Conservation (phyloP, 2,329 filamentous ascomycete genomes). For the Colletotrichum sp. region DNA sequence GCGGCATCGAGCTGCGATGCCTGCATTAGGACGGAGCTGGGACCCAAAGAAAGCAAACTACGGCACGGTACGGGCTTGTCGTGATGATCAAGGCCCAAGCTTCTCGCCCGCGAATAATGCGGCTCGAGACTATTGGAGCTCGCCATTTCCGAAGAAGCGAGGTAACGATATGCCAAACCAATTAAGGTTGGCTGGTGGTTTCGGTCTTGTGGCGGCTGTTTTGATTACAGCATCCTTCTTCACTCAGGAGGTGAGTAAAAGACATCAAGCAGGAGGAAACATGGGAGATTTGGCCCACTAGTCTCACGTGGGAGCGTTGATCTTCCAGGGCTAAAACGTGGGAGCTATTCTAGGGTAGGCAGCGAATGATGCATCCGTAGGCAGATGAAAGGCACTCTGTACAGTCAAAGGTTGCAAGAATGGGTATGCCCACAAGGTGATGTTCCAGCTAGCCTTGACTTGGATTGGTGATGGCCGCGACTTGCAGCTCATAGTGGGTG, state of each 20-base stretch:
- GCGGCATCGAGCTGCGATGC: not conserved
- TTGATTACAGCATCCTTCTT: not conserved
- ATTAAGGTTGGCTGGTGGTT: not conserved
- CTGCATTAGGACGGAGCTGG: not conserved
- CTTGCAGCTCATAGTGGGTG: not conserved
- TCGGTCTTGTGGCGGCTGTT: not conserved
- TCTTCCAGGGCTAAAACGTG: slow-evolving; percentile 2
- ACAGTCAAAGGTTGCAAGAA: not conserved
- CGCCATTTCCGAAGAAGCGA: not conserved
- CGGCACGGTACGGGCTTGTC: not conserved
- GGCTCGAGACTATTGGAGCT: not conserved
- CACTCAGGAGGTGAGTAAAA: not conserved
- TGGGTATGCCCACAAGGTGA: not conserved
- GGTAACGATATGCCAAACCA: not conserved
- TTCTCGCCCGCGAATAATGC: not conserved
- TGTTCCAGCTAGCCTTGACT: not conserved
- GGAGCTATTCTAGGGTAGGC: not conserved
- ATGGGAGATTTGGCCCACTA: not conserved
- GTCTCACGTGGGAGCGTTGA: slow-evolving; percentile 3
- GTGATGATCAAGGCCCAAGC: not conserved
- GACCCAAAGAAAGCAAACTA: not conserved
- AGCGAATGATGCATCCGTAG: not conserved
- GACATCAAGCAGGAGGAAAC: not conserved
- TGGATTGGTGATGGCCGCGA: not conserved
- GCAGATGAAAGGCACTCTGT: not conserved